These are phyloP conservation scores for Sclerotinia nivalis DNA, from an alignment of 2,329 filamentous ascomycete species.

Conservation along the genomic window DNA sequence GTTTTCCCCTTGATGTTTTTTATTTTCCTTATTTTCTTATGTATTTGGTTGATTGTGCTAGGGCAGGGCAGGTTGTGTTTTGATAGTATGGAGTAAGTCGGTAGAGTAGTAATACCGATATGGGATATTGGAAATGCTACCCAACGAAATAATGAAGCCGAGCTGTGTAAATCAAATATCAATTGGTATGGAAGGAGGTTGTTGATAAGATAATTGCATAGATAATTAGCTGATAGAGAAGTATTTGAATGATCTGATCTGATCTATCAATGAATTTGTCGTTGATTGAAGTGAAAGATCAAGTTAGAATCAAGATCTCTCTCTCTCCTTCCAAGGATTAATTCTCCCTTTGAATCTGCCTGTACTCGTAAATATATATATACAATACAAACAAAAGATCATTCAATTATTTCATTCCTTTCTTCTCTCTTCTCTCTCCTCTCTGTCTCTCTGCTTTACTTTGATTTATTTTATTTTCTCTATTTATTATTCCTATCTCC, in stretches of 20 bases:
- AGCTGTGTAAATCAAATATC: neutral
- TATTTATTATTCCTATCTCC: neutral
- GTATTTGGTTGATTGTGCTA: too few relatives aligned
- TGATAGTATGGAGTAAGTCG: neutral
- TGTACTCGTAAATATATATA: too few relatives aligned
- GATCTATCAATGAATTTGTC: neutral
- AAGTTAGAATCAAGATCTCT: neutral
- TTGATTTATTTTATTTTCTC: neutral
- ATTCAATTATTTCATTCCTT: neutral
- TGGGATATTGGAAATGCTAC: neutral
- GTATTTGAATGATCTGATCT: neutral
- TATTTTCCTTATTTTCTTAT: neutral
- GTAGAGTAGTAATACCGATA: slow-evolving; percentile 8
- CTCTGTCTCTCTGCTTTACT: neutral
- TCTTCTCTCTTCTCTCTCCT: neutral
- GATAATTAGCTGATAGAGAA: neutral
- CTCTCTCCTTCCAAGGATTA: neutral
- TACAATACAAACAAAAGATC: too few relatives aligned
- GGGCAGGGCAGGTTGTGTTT: neutral
- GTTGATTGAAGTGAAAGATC: neutral
- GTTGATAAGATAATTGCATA: neutral
- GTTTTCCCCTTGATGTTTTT: slow-evolving; percentile 4
- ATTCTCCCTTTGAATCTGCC: neutral
- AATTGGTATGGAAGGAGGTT: too few relatives aligned
- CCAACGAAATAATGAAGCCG: neutral